phyloP scores from a whole-genome alignment of 2,329 filamentous ascomycete genomes.

The Cadophora gregata region DNA sequence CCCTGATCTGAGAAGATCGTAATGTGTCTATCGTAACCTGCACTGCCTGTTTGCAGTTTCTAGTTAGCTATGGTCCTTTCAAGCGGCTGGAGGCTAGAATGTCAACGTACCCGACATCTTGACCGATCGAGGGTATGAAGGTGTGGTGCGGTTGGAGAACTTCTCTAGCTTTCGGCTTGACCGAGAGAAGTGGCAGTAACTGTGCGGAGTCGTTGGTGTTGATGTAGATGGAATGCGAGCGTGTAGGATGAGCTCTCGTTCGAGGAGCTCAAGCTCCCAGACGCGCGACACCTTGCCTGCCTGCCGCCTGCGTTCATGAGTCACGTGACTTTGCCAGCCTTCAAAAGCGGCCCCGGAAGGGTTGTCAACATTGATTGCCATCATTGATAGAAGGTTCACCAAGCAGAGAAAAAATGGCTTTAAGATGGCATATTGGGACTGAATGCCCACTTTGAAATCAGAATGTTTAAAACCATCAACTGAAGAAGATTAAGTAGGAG shows the following conservation, averaged over 20 bases:
- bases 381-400: no score
- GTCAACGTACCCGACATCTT: constrained; percentile 49
- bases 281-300: constrained; percentile 28
- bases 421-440: not conserved
- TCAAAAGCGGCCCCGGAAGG: not conserved
- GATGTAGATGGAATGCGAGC: constrained; percentile 22
- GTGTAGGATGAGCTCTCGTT: constrained; percentile 12
- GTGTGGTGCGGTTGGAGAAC: not conserved
- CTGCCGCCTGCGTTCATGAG: constrained; percentile 31
- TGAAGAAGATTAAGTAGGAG: not conserved
- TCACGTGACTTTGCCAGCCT: not conserved
- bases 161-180: not conserved
- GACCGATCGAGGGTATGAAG: constrained; percentile 6
- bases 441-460: not conserved
- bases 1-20: constrained; percentile 99
- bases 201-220: constrained; percentile 8
- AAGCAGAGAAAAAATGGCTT: no score
- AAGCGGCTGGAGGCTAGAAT: constrained; percentile 21
- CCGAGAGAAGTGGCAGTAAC: not conserved
- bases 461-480: not conserved
- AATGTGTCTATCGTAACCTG: constrained; percentile 97
- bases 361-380: not conserved
- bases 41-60: constrained; percentile 63
- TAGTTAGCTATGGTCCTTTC: constrained; percentile 36
- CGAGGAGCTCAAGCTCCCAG: constrained; percentile 21